Conservation (phyloP, 768 basidiomycete genomes). For the Pisolithus sp. region DNA sequence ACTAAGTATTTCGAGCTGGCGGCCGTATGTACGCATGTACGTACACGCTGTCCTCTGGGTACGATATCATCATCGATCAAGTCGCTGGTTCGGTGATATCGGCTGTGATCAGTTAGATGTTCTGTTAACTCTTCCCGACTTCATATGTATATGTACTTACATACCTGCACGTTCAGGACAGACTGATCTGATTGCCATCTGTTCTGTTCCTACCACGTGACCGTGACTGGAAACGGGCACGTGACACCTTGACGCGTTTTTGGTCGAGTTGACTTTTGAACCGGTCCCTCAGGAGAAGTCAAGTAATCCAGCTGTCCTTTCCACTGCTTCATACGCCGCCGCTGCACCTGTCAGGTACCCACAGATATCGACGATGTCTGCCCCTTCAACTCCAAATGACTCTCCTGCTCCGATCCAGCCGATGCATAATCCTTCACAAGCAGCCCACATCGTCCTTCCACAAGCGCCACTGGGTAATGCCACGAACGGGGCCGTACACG, state of each 20-base stretch:
- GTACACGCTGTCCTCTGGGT: not conserved
- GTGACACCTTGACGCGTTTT: constrained; percentile 21
- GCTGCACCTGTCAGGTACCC: no score
- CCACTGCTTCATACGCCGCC: not conserved
- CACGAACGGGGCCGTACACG: constrained; percentile 46
- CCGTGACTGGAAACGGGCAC: constrained; percentile 8
- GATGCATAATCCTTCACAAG: constrained; percentile 78
- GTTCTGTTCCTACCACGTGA: not conserved
- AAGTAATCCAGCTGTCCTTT: no score
- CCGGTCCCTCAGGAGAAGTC: constrained; percentile 9
- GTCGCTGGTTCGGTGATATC: no score
- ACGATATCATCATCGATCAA: no score
- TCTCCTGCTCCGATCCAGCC: constrained; percentile 74
- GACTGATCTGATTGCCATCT: no score
- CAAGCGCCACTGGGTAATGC: constrained; percentile 74
- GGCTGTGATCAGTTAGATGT: no score
- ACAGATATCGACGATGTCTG: constrained; percentile 39
- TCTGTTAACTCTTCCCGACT: no score
- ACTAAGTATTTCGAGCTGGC: not conserved
- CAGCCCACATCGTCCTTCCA: constrained; percentile 70
- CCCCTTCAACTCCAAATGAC: constrained; percentile 53
- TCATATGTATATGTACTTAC: no score
- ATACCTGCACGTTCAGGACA: no score
- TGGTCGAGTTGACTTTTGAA: constrained; percentile 17
- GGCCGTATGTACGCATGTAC: not conserved